These are phyloP conservation scores for Kwoniella pini DNA, from an alignment of 768 basidiomycete species.

Conservation along the genomic window DNA sequence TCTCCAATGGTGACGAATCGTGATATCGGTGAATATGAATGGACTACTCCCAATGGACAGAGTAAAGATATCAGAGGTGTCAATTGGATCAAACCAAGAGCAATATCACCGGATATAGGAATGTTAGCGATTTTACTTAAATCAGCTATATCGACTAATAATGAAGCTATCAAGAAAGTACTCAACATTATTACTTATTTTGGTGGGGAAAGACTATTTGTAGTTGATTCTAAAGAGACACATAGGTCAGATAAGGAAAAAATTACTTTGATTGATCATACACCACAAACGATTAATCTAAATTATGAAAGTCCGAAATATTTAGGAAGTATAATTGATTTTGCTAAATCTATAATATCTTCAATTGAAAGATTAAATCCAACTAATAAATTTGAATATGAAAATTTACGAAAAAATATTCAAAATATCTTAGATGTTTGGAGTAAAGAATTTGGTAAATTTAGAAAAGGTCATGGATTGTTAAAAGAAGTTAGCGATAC, in stretches of 20 bases:
- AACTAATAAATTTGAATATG: neutral
- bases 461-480: neutral
- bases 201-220: neutral
- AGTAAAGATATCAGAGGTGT: slow-evolving; percentile 17
- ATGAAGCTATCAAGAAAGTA: slow-evolving; percentile 15
- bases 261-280: neutral
- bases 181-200: slow-evolving; percentile 7
- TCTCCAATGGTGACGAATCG: neutral
- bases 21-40: slow-evolving; percentile 1
- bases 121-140: slow-evolving; percentile 11
- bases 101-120: slow-evolving; percentile 17
- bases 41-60: slow-evolving; percentile 27
- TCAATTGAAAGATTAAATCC: slow-evolving; percentile 6
- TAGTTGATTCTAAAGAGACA: neutral
- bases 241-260: neutral
- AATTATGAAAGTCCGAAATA: neutral
- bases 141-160: slow-evolving; percentile 4
- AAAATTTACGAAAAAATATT: neutral
- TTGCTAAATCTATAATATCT: neutral
- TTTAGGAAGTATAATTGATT: neutral
- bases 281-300: neutral
- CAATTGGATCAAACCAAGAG: slow-evolving; percentile 16
- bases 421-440: slow-evolving; percentile 7
- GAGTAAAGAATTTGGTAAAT: neutral
- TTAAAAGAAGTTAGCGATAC: neutral